phyloP scores from a whole-genome alignment of 139 green algal species.

The Bryopsis sp. region DNA sequence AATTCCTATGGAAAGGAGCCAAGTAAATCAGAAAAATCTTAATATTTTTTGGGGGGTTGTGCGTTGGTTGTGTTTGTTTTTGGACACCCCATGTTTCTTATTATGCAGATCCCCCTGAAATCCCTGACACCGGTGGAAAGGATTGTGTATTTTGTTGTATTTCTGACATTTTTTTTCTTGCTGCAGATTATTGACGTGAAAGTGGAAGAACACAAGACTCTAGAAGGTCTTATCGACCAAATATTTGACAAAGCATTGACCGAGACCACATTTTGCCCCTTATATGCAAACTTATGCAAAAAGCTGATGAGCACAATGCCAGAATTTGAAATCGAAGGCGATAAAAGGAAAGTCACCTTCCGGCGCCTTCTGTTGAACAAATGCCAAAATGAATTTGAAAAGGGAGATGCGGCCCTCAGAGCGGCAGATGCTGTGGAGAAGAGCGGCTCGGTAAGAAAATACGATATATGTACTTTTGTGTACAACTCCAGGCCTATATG shows the following conservation, averaged over 20 bases:
- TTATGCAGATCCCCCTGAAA: too few relatives aligned
- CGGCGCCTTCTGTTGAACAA: slow-evolving; percentile 91
- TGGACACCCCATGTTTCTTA: too few relatives aligned
- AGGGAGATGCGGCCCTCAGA: slow-evolving; percentile 46
- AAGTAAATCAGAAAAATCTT: neutral
- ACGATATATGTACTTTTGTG: too few relatives aligned
- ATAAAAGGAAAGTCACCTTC: slow-evolving; percentile 60
- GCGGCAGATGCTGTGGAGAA: neutral
- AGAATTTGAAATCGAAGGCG: slow-evolving; percentile 33
- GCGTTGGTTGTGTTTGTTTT: neutral
- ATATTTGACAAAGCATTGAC: slow-evolving; percentile 98
- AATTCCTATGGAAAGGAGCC: too few relatives aligned
- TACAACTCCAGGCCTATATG: too few relatives aligned
- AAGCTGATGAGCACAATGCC: slow-evolving; percentile 27
- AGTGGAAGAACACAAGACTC: slow-evolving; percentile 65
- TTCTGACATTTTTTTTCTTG: too few relatives aligned
- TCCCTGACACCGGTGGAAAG: too few relatives aligned
- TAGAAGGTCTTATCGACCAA: slow-evolving; percentile 76
- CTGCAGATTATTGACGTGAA: slow-evolving; percentile 66
- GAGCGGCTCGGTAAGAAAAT: too few relatives aligned
- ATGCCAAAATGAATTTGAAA: slow-evolving; percentile 95
- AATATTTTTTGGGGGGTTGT: too few relatives aligned
- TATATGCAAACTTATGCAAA: slow-evolving; percentile 83
- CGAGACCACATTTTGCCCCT: slow-evolving; percentile 87
- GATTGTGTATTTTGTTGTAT: too few relatives aligned